Percentiles rank a stretch among this genome's conserved stretches.
phyloP scores from a whole-genome alignment of 805 yeast genomes.

The Candida chilensis region DNA sequence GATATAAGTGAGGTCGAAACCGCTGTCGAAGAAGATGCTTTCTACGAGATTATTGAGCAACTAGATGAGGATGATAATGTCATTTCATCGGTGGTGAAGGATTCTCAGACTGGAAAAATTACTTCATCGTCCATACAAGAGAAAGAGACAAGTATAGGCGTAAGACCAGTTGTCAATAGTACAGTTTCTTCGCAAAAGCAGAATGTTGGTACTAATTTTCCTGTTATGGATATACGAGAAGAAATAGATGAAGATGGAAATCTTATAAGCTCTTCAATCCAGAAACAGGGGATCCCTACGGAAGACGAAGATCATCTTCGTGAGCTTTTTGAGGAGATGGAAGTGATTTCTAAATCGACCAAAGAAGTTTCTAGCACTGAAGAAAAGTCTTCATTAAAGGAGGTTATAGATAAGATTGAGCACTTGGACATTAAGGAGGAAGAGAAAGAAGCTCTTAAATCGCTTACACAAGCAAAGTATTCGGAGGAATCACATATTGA shows the following conservation, averaged over 20 bases:
- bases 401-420: not conserved
- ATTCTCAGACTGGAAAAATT: slow-evolving; percentile 20
- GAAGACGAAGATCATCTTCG: slow-evolving; percentile 17
- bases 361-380: too few species aligned
- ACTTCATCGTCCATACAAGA: too few species aligned
- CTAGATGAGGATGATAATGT: slow-evolving; percentile 80
- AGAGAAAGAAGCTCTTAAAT: slow-evolving; percentile 1
- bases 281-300: slow-evolving; percentile 1
- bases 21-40: slow-evolving; percentile 44
- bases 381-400: too few species aligned
- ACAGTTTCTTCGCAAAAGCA: too few species aligned
- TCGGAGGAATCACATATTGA: not conserved
- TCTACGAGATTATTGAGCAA: slow-evolving; percentile 79
- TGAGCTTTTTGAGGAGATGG: slow-evolving; percentile 23
- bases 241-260: slow-evolving; percentile 3
- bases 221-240: slow-evolving; percentile 10
- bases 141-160: too few species aligned
- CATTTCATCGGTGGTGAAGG: slow-evolving; percentile 27
- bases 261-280: slow-evolving; percentile 3
- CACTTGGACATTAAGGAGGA: not conserved
- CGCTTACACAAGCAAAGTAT: slow-evolving; percentile 2
- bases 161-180: too few species aligned
- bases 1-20: slow-evolving; percentile 6
- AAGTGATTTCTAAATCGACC: slow-evolving; percentile 4
- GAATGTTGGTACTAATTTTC: not conserved